Evolutionary conservation across 176 grass and related monocot species (phyloP), one percentile per base, ranked within the genome.

Genomic region (Carex pumila): DNA sequence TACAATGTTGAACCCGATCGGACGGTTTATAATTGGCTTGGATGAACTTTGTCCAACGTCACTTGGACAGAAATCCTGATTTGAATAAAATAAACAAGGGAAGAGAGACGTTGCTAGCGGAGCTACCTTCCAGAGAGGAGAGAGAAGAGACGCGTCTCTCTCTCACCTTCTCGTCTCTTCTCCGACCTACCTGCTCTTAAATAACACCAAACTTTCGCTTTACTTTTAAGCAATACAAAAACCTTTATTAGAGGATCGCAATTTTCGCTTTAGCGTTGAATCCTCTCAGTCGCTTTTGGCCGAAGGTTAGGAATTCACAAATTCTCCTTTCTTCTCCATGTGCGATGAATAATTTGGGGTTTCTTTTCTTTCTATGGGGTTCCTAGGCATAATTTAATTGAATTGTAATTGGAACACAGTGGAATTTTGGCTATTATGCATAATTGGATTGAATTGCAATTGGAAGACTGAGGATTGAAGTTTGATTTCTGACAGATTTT

Each of bases 101-200:
- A 50, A 82, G 80, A 82, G 19, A 30, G 80, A 83, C 39, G 81
- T 34, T 83, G 81, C 61, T 66, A 52, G 62, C 61, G 41, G 7
- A 83, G 81, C 81, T 83, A 68, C 58, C 81, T 83, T 32, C 49
- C 30, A 64, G 30, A 61, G 25, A 25, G 25, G 25, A 25, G 25
- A 25, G 25, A 25, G 25, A 25, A 25, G 25, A 25, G 43, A 69
- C 81, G 39, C 81, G 45, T 83, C 81, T 36, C 59, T 49, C 8
- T 61, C 78, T 54, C 50, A 29, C 50, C 80, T 67, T 65, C 65
- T 68, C 36, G 67, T 67, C 57, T 68, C 36, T 83, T 67, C 57
- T 77, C 83, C 83, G 37, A 85, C 84, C 72, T 76, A 85, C 84
- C 83, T 5, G 53, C 18, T 65, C 34, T 62, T 73, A 77, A 85